Base-by-base conservation (phyloP, 2,329 filamentous ascomycete genomes). In the Alternaria novae-zelandiae region DNA sequence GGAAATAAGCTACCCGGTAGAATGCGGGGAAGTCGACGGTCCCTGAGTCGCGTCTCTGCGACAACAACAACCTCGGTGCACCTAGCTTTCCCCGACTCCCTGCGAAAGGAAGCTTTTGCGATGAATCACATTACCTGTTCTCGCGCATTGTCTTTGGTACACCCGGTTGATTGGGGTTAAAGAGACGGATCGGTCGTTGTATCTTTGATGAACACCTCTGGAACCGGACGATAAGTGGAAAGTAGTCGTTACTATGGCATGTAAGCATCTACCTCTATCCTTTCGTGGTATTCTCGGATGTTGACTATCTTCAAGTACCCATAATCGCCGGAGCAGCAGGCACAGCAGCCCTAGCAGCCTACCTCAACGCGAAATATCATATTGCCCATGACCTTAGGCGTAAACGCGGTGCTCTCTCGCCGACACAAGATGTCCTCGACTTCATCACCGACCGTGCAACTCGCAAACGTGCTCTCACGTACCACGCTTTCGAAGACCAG, bases 341-440 rank as follows among this genome's bases (percentile, higher is more conserved):
- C 13, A 70, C 72, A 28, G 63, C 74, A 41, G 75, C 74, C 25
- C 36, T 77, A 11, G 71, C 73, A 12, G 78, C 78, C 26, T 80
- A 80, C 64, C 61, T 79, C 15, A 79, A 80, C 56, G 78, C 78
- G 10, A 79, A 79, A 67, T 71, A 70, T 63, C 78, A 79, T 43
- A 72, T 79, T 30, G 55, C 49, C 17, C 49, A 76, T 57, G 76
- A 79, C 51, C 51, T 78, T 7, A 66, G 60, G n/a, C 61, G 64
- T 25, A 68, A 59, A 8, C 53, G 67, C 2, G 69, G 68, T 21
- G 71, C 67, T 12, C 51, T 74, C 2, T 21, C 67, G 25, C 70
- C 70, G 8, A 20, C 66, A n/a, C 65, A 70, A 58, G 59, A 67
- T 10, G 58, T 65, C 7, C 21, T 73, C 4, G 63, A 70, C 44